A percentile compares a stretch with the other conserved stretches of the same genome.
These are phyloP conservation scores for Chlorella sp. DNA, from an alignment of 139 green algal species.

Conservation along the genomic window DNA sequence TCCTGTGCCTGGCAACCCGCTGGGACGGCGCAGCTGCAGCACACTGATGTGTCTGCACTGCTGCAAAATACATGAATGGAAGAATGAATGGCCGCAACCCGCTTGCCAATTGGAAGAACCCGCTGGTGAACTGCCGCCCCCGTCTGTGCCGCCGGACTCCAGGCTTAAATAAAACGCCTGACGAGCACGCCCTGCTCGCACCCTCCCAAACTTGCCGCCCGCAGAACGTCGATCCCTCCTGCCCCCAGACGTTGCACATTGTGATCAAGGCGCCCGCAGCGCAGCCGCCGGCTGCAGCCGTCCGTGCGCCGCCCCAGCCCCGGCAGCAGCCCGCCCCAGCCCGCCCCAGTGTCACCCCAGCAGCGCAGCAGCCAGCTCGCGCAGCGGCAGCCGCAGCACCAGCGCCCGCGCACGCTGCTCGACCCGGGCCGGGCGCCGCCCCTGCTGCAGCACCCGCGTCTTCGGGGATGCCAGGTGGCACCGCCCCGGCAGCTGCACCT, in stretches of 20 bases:
- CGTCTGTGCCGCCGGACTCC: not conserved
- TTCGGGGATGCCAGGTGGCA: not conserved
- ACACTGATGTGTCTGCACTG: too few species aligned
- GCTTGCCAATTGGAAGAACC: too few species aligned
- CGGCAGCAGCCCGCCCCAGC: not conserved
- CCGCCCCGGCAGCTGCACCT: not conserved
- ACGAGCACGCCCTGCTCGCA: not conserved
- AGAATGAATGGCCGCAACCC: too few species aligned
- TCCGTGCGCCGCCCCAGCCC: not conserved
- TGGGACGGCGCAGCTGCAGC: too few species aligned
- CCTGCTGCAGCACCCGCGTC: not conserved
- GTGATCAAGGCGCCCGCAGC: constrained; percentile 59
- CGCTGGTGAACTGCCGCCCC: not conserved
- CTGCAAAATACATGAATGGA: too few species aligned
- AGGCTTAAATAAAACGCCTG: not conserved
- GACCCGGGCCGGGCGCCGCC: not conserved
- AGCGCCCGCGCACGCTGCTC: not conserved
- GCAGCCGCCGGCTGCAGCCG: not conserved
- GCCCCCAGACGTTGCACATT: constrained; percentile 65
- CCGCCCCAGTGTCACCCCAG: constrained; percentile 11
- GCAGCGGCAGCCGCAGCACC: not conserved
- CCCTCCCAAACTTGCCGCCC: not conserved
- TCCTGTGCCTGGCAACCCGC: too few species aligned
- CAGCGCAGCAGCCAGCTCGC: not conserved
- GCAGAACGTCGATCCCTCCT: constrained; percentile 44